Percentiles rank a stretch among this genome's conserved stretches.
phyloP scores from a whole-genome alignment of 441 rosid genomes.

The Hura crepitans region DNA sequence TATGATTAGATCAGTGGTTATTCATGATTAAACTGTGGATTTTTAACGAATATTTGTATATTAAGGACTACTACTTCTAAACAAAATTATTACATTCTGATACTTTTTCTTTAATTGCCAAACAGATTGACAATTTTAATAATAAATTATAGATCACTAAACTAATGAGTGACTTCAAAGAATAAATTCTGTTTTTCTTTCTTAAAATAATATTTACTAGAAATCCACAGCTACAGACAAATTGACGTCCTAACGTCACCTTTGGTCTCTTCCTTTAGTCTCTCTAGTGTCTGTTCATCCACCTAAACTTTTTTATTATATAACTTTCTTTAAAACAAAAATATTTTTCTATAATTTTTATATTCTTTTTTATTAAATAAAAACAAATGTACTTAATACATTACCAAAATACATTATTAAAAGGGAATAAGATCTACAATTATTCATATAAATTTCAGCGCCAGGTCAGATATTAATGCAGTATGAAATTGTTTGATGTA shows the following conservation, averaged over 20 bases:
- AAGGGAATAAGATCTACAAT: no score
- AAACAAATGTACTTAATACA: no score
- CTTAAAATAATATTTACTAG: slow-evolving; percentile 12
- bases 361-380: no score
- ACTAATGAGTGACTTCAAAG: slow-evolving; percentile 50
- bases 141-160: not conserved
- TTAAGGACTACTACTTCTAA: slow-evolving; percentile 2
- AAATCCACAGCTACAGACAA: slow-evolving; percentile 40
- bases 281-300: slow-evolving; percentile 21
- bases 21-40: slow-evolving; percentile 12
- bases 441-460: no score
- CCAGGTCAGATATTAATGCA: no score
- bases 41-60: not conserved
- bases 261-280: slow-evolving; percentile 3
- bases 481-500: no score
- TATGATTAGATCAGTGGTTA: slow-evolving; percentile 14
- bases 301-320: not conserved
- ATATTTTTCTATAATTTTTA: no score
- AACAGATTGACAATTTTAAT: slow-evolving; percentile 16
- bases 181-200: slow-evolving; percentile 10
- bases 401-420: no score
- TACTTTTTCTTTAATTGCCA: slow-evolving; percentile 25
- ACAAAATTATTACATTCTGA: slow-evolving; percentile 6
- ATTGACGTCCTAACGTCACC: slow-evolving; percentile 37
- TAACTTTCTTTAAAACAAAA: no score